Evolutionary conservation across 2,329 filamentous ascomycete species (phyloP), one percentile per base, ranked within the genome.

Genomic region (Alternaria infectoria): DNA sequence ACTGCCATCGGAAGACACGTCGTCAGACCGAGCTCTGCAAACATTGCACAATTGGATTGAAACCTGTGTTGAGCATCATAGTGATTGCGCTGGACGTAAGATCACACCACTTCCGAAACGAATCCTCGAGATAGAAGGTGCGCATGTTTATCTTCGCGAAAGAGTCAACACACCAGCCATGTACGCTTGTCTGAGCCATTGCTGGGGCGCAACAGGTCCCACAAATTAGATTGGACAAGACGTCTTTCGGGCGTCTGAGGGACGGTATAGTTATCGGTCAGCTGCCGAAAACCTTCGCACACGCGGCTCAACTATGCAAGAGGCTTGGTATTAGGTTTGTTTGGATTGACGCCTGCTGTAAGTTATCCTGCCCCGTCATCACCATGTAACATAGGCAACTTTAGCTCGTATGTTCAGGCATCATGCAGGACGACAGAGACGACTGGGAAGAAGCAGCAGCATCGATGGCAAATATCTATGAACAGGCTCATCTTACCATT

Each of bases 101-200:
- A 1, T 21, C 13, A 8, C 3, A 1, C 7, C 2, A 4, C n/a
- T 46, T 6, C 43, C 54, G 8, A 46, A 56, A 36, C 17, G 17
- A 5, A n/a, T 56, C 0, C 25, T 32, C 6, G 40, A 56, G 2
- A 46, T 56, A 45, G 54, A 13, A 4, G 32, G 19, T 8, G 10
- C 3, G 6, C 13, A 23, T 5, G 54, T 56, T 7, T 30, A 23
- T 47, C 43, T 56, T n/a, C 43, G 54, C 2, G 54, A 56, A 12
- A 2, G 9, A 0, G 3, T 36, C 2, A 19, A 4, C 25, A 23
- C 1, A 3, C 1, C 5, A 23, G 15, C 26, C 5, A 56, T 45
- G 5, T 56, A 56, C 13, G 54, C 54, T 6, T 56, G 54, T 56
- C 54, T 56, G 1, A 56, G 43, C 19, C 54, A 56, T 25, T 56